phyloP scores from a whole-genome alignment of 2,329 filamentous ascomycete species.

The Ophiostoma sp. region DNA sequence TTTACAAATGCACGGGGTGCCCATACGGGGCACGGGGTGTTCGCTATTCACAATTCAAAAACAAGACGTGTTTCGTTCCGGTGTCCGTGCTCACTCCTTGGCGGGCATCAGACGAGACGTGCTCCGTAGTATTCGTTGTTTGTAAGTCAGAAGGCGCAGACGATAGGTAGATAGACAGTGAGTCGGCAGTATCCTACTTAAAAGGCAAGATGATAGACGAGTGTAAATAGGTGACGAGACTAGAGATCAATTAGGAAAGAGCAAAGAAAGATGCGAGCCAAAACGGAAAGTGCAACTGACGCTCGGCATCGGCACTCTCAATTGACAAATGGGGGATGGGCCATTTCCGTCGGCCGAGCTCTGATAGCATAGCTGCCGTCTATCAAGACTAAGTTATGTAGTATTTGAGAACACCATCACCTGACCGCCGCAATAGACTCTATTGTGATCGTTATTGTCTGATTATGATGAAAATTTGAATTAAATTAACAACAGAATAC shows the following conservation, averaged over 20 bases:
- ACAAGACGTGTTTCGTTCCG: conserved; percentile 12
- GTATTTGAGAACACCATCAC: background rate
- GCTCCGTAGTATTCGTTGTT: background rate
- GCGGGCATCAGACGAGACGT: background rate
- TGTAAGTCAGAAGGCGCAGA: background rate
- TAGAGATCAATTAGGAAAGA: conserved; percentile 12
- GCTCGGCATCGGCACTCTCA: background rate
- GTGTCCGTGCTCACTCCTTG: background rate
- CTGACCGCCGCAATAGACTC: background rate
- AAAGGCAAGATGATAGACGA: background rate
- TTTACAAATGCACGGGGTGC: background rate
- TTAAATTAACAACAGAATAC: too few species aligned
- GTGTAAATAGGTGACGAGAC: background rate
- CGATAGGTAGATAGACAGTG: background rate
- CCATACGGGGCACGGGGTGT: conserved; percentile 9
- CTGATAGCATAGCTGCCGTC: background rate
- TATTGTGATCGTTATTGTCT: background rate
- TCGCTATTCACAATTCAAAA: background rate
- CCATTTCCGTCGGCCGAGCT: conserved; percentile 6
- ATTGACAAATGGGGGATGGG: background rate
- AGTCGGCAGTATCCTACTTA: background rate
- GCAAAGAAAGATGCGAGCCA: conserved; percentile 6
- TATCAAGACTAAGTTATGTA: background rate
- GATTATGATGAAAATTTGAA: too few species aligned
- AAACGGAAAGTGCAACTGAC: conserved; percentile 6